Base-by-base conservation (phyloP, 371 early-diverging fungal genomes). In the Zopfochytrium polystomum region DNA sequence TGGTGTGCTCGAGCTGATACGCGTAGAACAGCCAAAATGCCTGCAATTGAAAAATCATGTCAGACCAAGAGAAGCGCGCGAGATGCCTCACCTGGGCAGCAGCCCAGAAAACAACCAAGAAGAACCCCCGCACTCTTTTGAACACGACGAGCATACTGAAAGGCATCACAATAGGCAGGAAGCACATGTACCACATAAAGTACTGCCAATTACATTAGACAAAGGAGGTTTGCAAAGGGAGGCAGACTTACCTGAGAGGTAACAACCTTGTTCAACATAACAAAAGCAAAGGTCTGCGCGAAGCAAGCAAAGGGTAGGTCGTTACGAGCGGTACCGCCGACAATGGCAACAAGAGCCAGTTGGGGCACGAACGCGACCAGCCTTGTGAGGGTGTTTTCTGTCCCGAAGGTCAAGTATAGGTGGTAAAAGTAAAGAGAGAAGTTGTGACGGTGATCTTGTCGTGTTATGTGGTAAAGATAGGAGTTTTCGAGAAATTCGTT, bases 371-470 rank as follows among this genome's bases (percentile, higher is more conserved):
- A 92, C 2, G 89, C 77, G 20, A 86, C 27, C 13, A 91, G 67
- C 3, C 83, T 75, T 13, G 45, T 51, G 18, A 29, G 15, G 50
- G 31, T 11, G 33, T 15, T 38, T 68, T 33, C 11, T 6, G 3
- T 6, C 47, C 22, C 26, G 18, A 11, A 50, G 0, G 78, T 78
- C 23, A 96, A 77, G 65, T 98, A 98, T 54, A 98, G 87, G 50
- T 87, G 84, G 70, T 93, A 91, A 66, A 95, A 97, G 86, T 95
- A 98, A 50, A 90, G 71, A 1, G 95, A 93, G 69, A 96, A 97
- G 80, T 98, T 98, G 80, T 98, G 98, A 2, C 98, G 89, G 70
- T 96, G 98, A 71, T 98, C 98, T 68, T 90, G 89, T 63, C 98
- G 88, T 0, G 87, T 88, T 43, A 96, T 66, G 74, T 98, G 98